phyloP scores from a whole-genome alignment of 2,329 filamentous ascomycete species.

The Beauveria varroae region DNA sequence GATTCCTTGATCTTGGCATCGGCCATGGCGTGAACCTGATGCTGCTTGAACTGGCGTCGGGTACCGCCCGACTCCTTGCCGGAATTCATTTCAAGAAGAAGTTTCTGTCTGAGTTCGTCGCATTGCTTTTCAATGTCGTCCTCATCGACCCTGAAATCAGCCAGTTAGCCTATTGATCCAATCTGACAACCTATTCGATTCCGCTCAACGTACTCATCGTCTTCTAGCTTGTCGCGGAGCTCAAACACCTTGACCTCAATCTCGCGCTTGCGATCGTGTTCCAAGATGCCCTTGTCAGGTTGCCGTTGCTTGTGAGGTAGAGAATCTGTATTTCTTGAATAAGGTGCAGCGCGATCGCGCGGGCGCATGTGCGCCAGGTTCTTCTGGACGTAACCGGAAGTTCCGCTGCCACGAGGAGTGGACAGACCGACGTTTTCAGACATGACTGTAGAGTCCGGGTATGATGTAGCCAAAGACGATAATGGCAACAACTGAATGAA shows the following conservation, averaged over 20 bases:
- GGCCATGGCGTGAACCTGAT: slow-evolving; percentile 94
- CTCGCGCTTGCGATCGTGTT: slow-evolving; percentile 85
- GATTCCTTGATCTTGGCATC: slow-evolving; percentile 95
- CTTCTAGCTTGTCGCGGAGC: slow-evolving; percentile 82
- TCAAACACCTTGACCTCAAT: slow-evolving; percentile 93
- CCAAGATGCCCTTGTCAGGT: slow-evolving; percentile 85
- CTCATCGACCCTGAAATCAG: slow-evolving; percentile 59
- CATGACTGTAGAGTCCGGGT: slow-evolving; percentile 44
- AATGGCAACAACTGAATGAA: background rate
- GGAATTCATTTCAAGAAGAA: slow-evolving; percentile 31
- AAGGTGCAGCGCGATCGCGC: slow-evolving; percentile 73
- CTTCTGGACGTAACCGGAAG: slow-evolving; percentile 94
- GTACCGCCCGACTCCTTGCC: slow-evolving; percentile 25
- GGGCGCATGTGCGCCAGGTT: slow-evolving; percentile 84
- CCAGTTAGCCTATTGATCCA: slow-evolving; percentile 10
- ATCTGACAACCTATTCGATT: too few species aligned
- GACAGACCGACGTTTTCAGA: slow-evolving; percentile 94
- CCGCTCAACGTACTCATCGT: slow-evolving; percentile 58
- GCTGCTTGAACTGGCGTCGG: slow-evolving; percentile 64
- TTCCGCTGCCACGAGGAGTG: slow-evolving; percentile 90
- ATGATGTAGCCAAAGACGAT: background rate
- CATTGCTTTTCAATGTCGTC: slow-evolving; percentile 74
- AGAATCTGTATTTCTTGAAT: slow-evolving; percentile 63
- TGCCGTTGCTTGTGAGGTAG: slow-evolving; percentile 67
- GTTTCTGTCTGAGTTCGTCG: slow-evolving; percentile 34